Conservation (phyloP, 352 stramenopile genomes). For the Stramenopiles sp. region DNA sequence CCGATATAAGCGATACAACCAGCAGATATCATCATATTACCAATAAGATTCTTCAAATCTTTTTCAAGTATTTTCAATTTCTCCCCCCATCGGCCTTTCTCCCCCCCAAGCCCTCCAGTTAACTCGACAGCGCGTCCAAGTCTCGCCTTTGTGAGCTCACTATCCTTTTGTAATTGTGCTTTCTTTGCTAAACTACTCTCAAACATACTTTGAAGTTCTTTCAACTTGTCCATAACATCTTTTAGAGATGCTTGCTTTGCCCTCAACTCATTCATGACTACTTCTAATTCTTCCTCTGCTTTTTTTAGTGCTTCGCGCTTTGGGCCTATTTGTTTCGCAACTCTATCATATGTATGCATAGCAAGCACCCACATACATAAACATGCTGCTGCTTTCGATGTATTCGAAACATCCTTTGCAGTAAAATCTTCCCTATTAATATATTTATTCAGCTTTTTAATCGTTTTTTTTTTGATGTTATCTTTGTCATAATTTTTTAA, state of each 20-base stretch:
- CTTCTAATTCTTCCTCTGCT: slow-evolving; percentile 37
- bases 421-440: slow-evolving; percentile 50
- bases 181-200: slow-evolving; percentile 34
- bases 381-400: slow-evolving; percentile 46
- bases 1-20: slow-evolving; percentile 59
- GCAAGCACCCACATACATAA: slow-evolving; percentile 65
- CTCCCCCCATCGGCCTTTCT: slow-evolving; percentile 50
- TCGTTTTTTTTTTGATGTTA: slow-evolving; percentile 42
- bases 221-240: slow-evolving; percentile 23
- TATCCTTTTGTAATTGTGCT: slow-evolving; percentile 43
- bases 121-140: slow-evolving; percentile 44
- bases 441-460: slow-evolving; percentile 46
- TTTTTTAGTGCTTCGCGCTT: slow-evolving; percentile 41
- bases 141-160: slow-evolving; percentile 36
- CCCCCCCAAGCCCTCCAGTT: slow-evolving; percentile 43
- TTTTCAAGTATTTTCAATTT: slow-evolving; percentile 27
- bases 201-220: slow-evolving; percentile 14
- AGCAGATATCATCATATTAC: slow-evolving; percentile 53
- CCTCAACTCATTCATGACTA: slow-evolving; percentile 37
- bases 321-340: slow-evolving; percentile 56
- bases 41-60: slow-evolving; percentile 52
- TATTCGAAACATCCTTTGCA: slow-evolving; percentile 27
- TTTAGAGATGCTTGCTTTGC: slow-evolving; percentile 44
- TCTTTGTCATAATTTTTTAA: slow-evolving; percentile 66
- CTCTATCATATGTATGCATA: slow-evolving; percentile 63